These are phyloP conservation scores for Botrytis porri DNA, from an alignment of 2,329 filamentous ascomycete genomes.

Conservation along the genomic window DNA sequence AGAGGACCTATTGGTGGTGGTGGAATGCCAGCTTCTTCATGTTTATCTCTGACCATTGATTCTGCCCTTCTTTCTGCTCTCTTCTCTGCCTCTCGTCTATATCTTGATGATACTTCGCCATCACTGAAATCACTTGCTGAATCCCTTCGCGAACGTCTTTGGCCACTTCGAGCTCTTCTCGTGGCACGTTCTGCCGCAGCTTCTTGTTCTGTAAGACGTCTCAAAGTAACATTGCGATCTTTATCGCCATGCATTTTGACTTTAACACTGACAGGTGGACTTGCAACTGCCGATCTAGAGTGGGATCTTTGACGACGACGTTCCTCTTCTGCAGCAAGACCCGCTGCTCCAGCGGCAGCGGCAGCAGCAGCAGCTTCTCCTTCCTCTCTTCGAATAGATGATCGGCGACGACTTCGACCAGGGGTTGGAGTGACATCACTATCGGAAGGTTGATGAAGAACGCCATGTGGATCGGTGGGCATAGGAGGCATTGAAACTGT, in stretches of 20 bases:
- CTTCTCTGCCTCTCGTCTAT: slow-evolving; percentile 52
- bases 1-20: slow-evolving; percentile 43
- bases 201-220: slow-evolving; percentile 60
- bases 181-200: slow-evolving; percentile 43
- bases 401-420: slow-evolving; percentile 43
- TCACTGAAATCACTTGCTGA: slow-evolving; percentile 57
- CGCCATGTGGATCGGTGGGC: slow-evolving; percentile 51
- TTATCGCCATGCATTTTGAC: slow-evolving; percentile 59
- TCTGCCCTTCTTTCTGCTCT: slow-evolving; percentile 11
- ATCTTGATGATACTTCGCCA: slow-evolving; percentile 52
- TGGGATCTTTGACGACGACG: slow-evolving; percentile 33
- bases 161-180: slow-evolving; percentile 32
- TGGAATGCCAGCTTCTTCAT: slow-evolving; percentile 29
- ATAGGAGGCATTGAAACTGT: slow-evolving; percentile 52
- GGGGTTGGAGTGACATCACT: slow-evolving; percentile 20
- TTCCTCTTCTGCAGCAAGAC: slow-evolving; percentile 49
- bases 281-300: slow-evolving; percentile 35
- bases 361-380: slow-evolving; percentile 47
- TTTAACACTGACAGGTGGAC: slow-evolving; percentile 55
- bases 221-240: slow-evolving; percentile 59
- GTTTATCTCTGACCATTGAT: slow-evolving; percentile 40
- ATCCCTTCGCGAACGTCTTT: slow-evolving; percentile 46
- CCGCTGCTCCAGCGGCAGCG: slow-evolving; percentile 45
- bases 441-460: slow-evolving; percentile 37
- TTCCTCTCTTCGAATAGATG: slow-evolving; percentile 47